Base-by-base conservation (phyloP, 2,329 filamentous ascomycete genomes). In the Ramularia endophylla region DNA sequence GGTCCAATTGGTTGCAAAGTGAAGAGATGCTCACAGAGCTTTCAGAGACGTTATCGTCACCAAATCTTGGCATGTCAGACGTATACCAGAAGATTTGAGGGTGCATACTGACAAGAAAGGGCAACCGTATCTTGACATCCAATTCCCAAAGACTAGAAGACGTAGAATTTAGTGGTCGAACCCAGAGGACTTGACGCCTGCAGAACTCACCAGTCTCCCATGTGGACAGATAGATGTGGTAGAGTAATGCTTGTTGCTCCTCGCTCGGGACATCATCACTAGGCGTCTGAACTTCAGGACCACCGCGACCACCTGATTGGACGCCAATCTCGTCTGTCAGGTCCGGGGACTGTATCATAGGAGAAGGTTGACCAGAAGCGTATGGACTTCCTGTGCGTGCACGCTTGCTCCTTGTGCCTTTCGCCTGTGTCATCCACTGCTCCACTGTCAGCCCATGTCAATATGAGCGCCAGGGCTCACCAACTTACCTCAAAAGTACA, bases 61-160 rank as follows among this genome's bases (percentile, higher is more conserved):
- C 42, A 38, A 44, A 44, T 19, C 35, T 43, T 15, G 33, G 22
- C 6, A 25, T 25, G 11, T 22, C 7, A 25, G 25, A 19, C 13
- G 18, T 8, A 13, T 8, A 7, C 11, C 32, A 25, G n/a, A n/a
- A n/a, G n/a, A n/a, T n/a, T n/a, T n/a, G n/a, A n/a, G n/a, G n/a
- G n/a, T n/a, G 22, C 22, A 25, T 6, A 25, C 32, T 38, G 28
- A 43, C 37, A 38, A 27, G 19, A 43, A 39, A 13, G 36, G 41
- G n/a, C 41, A 40, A 27, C 32, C 40, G 38, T 35, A 43, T 36
- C 42, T 25, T 11, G 33, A 44, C 33, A 44, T 28, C 27, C 39
- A 44, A n/a, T 41, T 35, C 15, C 42, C 42, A 27, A 44, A 44
- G 13, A 44, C 22, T n/a, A n/a, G n/a, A n/a, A n/a, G n/a, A n/a